Evolutionary conservation across 805 yeast genomes (phyloP), one percentile per base, ranked within the genome.

Genomic region (Tetrapisispora phaffii): DNA sequence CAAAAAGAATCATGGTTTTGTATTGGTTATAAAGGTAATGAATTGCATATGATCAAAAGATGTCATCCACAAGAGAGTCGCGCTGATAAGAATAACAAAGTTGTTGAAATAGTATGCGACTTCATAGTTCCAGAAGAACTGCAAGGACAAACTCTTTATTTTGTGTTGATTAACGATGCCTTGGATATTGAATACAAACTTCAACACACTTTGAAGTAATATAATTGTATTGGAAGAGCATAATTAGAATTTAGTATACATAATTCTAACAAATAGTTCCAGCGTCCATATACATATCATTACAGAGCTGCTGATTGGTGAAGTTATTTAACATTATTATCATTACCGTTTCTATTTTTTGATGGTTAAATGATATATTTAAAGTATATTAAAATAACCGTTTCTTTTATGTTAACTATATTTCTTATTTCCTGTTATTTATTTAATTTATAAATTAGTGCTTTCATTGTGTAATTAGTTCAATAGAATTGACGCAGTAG

Each of bases 1-100:
- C 98, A 93, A 64, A 81, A 87, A 56, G 97, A 93, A 60, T 79
- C 94, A 0, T 93, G 98, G 97, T 86, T 90, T 61, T 74, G 80
- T 9, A 75, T 90, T 40, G 77, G 79, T 49, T 64, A 65, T 23
- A 63, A 67, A 7, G 68, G 63, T 2, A 73, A 73, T 38, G 85
- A 80, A 55, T 59, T 90, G 23, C 63, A 74, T 33, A 70, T 82
- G 35, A 67, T 90, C 38, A 86, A 85, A 57, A 76, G 97, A 56
- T 82, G 87, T 4, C 80, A 84, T 22, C 93, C 93, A 2, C 54
- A 60, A 13, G 51, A 50, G 19, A 26, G 10, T 9, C 24, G 22
- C 24, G 12, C n/a, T 24, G 33, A 38, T 10, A 38, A 38, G 12
- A 46, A 49, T 9, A 56, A 54, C 29, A 60, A 55, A 20, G 59